Percentiles rank a stretch among this genome's conserved stretches.
These are phyloP conservation scores for Lathyrus tuberosus DNA, from an alignment of 306 rosid species.

Conservation along the genomic window DNA sequence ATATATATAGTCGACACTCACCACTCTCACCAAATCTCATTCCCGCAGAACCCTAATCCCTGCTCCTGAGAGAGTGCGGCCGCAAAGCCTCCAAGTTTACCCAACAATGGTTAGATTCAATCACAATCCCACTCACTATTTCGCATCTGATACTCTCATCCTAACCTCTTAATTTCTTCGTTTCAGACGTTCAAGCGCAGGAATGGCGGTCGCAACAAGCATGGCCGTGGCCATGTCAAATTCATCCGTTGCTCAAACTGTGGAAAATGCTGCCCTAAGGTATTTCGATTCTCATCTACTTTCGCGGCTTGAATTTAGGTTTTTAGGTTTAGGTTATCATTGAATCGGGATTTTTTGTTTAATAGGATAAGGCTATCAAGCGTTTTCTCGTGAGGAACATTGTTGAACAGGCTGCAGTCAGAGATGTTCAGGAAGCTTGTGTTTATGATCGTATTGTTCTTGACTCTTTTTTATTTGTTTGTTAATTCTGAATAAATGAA, in stretches of 20 bases:
- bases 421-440: conserved; percentile 98
- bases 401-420: conserved; percentile 96
- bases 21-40: not conserved
- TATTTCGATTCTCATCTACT: not conserved
- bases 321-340: not conserved
- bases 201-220: conserved; percentile 95
- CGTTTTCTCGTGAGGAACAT: conserved; percentile 93
- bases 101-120: not conserved
- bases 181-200: conserved; percentile 91
- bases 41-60: not conserved
- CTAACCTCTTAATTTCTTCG: not conserved
- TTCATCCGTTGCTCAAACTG: conserved; percentile 93
- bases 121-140: not conserved
- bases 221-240: conserved; percentile 92
- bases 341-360: not conserved
- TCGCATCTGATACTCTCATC: not conserved
- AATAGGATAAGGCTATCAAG: conserved; percentile 78
- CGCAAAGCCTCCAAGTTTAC: not conserved
- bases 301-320: not conserved
- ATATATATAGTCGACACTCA: not conserved
- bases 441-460: conserved; percentile 71
- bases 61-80: not conserved
- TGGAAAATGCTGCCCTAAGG: conserved; percentile 98
- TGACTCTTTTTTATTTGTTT: not conserved
- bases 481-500: not conserved